Evolutionary conservation across 441 rosid genomes (phyloP), one percentile per base, ranked within the genome.

Genomic region (Bruguiera hainesii): DNA sequence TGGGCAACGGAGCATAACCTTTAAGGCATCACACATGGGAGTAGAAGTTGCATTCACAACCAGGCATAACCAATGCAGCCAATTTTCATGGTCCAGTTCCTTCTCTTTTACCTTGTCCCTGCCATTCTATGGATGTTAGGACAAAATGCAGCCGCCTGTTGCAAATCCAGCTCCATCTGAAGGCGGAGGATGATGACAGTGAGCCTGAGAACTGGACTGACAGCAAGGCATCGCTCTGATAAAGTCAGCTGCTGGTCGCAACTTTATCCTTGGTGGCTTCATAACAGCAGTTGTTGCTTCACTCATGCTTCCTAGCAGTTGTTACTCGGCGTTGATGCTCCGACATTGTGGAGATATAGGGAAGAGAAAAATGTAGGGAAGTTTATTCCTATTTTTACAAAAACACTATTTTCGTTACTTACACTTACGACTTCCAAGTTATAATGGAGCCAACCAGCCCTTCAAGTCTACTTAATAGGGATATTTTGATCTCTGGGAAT

Each of bases 231-330:
- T 60, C 79, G 57, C 65, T 5, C 2, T 7, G 68, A 25, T 0
- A 33, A 33, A 31, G 39, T 64, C 61, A 26, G 64, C 50, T 0
- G 74, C 69, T 0, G 84, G 80, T 16, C 75, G 78, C 26, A 81
- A 75, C 56, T 58, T 77, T 61, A 66, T 79, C 58, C 77, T 79
- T 26, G 80, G 80, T 51, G 84, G 83, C n/a, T 78, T 78, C 56
- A 50, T 77, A 55, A 29, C 56, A 49, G 80, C 66, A 15, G n/a
- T 75, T 23, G 67, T 73, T 60, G 80, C 62, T 2, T 74, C 55
- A 3, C 69, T 81, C 21, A 37, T 6, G 6, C 21, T 18, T 31
- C 20, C 7, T 8, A 20, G 21, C 28, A 3, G 10, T 50, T 6
- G 33, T 31, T 31, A 6, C 33, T 31, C 5, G 33, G 7, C 33